Conservation (phyloP, 192 early-diverging fungal species). For the Coemansia sp. region DNA sequence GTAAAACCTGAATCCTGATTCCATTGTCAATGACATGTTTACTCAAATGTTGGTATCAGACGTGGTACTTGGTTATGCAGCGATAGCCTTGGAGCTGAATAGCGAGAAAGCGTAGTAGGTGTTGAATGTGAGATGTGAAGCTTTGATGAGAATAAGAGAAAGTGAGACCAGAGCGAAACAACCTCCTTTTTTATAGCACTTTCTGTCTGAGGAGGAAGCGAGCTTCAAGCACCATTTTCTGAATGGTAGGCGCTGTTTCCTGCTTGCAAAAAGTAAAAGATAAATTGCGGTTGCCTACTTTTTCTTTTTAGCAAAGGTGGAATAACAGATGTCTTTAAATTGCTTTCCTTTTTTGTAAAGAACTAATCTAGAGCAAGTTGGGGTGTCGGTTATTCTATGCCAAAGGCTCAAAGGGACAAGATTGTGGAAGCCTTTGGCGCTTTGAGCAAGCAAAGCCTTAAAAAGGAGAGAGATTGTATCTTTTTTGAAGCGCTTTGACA, state of each 20-base stretch:
- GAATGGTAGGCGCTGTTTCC: not conserved
- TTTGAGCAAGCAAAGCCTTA: not conserved
- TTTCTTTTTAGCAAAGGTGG: too few species aligned
- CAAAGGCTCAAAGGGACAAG: not conserved
- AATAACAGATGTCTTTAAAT: not conserved
- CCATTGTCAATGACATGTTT: constrained; percentile 70
- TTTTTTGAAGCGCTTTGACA: too few species aligned
- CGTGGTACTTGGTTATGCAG: not conserved
- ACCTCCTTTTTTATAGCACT: not conserved
- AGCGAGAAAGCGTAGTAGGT: not conserved
- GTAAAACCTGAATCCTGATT: not conserved
- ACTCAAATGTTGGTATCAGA: not conserved
- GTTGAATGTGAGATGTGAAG: not conserved
- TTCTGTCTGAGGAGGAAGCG: not conserved
- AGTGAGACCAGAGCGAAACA: not conserved
- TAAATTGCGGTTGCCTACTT: not conserved
- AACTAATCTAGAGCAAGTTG: not conserved
- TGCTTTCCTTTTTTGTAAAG: not conserved
- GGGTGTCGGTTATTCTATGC: too few species aligned
- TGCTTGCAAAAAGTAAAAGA: not conserved
- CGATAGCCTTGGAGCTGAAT: not conserved
- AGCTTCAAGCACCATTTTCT: not conserved
- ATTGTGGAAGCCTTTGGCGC: not conserved
- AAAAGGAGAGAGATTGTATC: too few species aligned
- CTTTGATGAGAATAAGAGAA: not conserved